Evolutionary conservation across 129 eudicot genomes (phyloP).

Genomic region (Tagetes patula): DNA sequence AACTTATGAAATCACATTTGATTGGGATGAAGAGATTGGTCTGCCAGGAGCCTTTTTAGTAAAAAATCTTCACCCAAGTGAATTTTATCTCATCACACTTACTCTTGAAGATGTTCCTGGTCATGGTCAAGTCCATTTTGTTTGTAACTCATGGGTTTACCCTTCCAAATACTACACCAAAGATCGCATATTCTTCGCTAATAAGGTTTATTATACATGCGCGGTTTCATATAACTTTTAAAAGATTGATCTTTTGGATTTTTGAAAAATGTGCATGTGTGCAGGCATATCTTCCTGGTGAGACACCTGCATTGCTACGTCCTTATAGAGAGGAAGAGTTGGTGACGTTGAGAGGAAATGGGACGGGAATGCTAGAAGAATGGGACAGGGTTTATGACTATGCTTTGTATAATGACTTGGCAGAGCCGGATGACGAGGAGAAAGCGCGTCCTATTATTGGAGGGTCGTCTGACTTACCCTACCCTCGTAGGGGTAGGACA

Average conservation of each 20-base stretch:
- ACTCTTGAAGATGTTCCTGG: slow-evolving; percentile 62
- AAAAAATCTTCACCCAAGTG: slow-evolving; percentile 46
- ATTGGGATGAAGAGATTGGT: slow-evolving; percentile 56
- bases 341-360: slow-evolving; percentile 35
- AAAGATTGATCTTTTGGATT: not conserved
- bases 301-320: slow-evolving; percentile 29
- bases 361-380: slow-evolving; percentile 30
- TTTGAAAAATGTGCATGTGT: not conserved
- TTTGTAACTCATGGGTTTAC: slow-evolving; percentile 69
- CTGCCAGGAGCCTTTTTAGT: slow-evolving; percentile 61
- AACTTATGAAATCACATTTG: slow-evolving; percentile 41
- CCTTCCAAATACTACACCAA: slow-evolving; percentile 40
- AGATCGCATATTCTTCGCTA: slow-evolving; percentile 59
- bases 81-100: slow-evolving; percentile 62
- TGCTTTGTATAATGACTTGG: slow-evolving; percentile 48
- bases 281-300: slow-evolving; percentile 39
- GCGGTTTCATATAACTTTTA: not conserved
- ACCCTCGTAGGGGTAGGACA: slow-evolving; percentile 55
- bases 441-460: slow-evolving; percentile 40
- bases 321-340: slow-evolving; percentile 31
- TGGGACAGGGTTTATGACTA: slow-evolving; percentile 52
- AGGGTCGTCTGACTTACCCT: slow-evolving; percentile 41
- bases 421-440: slow-evolving; percentile 41
- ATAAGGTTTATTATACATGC: slow-evolving; percentile 37
- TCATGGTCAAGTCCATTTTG: slow-evolving; percentile 56